Evolutionary conservation across 768 basidiomycete genomes (phyloP).

Genomic region (Omphalotus guepiniiformis): DNA sequence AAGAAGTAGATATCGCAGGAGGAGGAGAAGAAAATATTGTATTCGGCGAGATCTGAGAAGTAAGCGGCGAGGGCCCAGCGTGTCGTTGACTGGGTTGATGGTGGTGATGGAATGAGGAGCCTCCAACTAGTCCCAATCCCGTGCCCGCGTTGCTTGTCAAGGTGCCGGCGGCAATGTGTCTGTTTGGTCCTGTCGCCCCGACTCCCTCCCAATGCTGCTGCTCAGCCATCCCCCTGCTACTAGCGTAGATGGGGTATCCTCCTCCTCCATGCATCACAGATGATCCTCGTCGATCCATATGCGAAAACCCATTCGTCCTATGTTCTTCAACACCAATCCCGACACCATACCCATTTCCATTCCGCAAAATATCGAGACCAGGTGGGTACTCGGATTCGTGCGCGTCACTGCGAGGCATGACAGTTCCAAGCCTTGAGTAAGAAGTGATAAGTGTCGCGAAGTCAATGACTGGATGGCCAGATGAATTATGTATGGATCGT

Average conservation of each 20-base stretch:
- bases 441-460: neutral
- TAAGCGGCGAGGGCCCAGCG: constrained; percentile 3
- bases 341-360: neutral
- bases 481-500: too few species aligned
- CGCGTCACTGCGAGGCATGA: constrained; percentile 4
- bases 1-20: neutral
- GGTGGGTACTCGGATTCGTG: neutral
- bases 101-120: constrained; percentile 2
- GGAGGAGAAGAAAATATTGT: constrained; percentile 7
- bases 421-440: too few species aligned
- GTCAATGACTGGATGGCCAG: too few species aligned
- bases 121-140: neutral
- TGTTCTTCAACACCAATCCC: constrained; percentile 1
- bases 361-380: constrained; percentile 4
- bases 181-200: constrained; percentile 7
- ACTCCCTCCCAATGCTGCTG: neutral
- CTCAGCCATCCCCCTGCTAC: neutral
- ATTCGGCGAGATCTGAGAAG: constrained; percentile 5
- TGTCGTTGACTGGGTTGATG: constrained; percentile 4
- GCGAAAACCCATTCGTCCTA: neutral
- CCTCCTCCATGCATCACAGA: too few species aligned
- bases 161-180: constrained; percentile 5
- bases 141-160: neutral
- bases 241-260: constrained; percentile 2
- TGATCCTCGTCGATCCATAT: constrained; percentile 7